Conservation (phyloP, 805 yeast genomes). For the Myxozyma monticola region DNA sequence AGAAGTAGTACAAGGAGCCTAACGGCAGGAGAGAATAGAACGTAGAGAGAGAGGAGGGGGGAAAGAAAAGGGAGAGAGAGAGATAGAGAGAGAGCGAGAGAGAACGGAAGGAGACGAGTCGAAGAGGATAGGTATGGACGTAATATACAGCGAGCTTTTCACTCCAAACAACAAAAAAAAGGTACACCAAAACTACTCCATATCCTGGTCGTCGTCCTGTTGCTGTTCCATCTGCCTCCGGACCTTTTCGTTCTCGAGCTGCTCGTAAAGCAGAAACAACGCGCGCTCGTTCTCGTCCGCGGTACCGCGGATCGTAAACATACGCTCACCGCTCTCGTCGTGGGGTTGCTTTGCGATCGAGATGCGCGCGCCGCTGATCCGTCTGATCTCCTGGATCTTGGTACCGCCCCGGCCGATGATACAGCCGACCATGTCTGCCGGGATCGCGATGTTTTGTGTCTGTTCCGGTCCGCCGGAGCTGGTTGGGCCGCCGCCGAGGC, state of each 20-base stretch:
- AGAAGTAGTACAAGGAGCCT: neutral
- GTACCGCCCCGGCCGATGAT: constrained; percentile 83
- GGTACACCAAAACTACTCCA: too few species aligned
- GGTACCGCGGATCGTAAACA: constrained; percentile 69
- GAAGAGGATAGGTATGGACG: too few species aligned
- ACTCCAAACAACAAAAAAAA: too few species aligned
- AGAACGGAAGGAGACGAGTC: neutral
- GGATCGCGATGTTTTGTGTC: constrained; percentile 48
- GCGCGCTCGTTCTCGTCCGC: constrained; percentile 59
- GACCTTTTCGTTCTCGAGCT: constrained; percentile 56
- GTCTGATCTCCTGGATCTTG: constrained; percentile 81
- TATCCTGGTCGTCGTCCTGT: constrained; percentile 12
- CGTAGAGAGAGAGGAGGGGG: neutral
- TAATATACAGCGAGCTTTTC: too few species aligned
- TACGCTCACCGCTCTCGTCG: constrained; percentile 58
- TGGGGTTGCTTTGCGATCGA: constrained; percentile 70
- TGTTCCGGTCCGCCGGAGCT: constrained; percentile 28
- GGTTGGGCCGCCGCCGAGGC: neutral
- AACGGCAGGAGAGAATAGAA: neutral
- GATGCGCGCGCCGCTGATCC: constrained; percentile 74
- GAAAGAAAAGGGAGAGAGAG: neutral
- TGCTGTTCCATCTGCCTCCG: constrained; percentile 38
- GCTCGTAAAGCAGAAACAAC: constrained; percentile 53
- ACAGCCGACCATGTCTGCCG: constrained; percentile 84
- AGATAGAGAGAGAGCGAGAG: neutral